phyloP scores from a whole-genome alignment of 768 basidiomycete genomes.

The Trametes elegans region DNA sequence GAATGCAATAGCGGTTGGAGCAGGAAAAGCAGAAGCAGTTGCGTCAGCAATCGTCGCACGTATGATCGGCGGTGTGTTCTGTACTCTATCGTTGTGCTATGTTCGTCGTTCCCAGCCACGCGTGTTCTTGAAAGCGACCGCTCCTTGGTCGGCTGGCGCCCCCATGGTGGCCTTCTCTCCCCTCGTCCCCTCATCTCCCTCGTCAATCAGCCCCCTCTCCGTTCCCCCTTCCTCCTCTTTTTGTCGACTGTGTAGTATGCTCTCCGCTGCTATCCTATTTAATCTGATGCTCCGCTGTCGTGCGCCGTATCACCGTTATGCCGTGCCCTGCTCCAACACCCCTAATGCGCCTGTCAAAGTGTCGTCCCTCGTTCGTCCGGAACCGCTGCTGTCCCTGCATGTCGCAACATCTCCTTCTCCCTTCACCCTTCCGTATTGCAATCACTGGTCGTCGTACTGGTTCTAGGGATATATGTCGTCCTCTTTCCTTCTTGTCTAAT shows the following conservation, averaged over 20 bases:
- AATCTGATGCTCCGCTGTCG: constrained; percentile 1
- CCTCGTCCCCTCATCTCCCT: background rate
- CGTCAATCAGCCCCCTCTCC: background rate
- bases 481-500: background rate
- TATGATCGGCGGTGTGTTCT: constrained; percentile 2
- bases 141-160: background rate
- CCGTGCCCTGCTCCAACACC: background rate
- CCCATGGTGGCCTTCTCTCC: background rate
- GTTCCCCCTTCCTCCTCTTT: background rate
- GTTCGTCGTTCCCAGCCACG: background rate
- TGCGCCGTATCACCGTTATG: background rate
- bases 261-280: constrained; percentile 22
- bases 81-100: constrained; percentile 2
- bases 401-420: background rate
- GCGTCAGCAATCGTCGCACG: constrained; percentile 29
- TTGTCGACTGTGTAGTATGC: constrained; percentile 16
- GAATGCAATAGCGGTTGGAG: constrained; percentile 61
- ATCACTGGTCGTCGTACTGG: background rate
- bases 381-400: background rate
- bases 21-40: constrained; percentile 88
- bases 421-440: background rate
- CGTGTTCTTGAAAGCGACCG: background rate
- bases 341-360: background rate
- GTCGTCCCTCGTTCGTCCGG: too few relatives aligned
- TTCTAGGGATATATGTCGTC: constrained; percentile 7